Conservation (phyloP, 2,329 filamentous ascomycete species). For the Alternaria novae-zelandiae region DNA sequence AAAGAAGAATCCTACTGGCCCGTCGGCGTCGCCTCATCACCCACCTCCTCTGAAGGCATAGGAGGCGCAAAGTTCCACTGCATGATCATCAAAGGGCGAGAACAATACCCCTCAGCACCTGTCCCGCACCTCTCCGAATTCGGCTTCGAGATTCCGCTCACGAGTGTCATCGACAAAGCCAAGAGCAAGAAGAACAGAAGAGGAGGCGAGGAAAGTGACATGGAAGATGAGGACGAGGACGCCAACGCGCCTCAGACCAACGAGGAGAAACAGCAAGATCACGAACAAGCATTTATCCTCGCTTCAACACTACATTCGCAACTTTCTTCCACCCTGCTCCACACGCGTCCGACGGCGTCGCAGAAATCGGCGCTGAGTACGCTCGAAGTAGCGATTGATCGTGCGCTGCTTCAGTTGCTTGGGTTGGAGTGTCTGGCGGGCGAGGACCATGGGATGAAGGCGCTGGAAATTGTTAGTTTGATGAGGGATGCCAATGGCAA, state of each 20-base stretch:
- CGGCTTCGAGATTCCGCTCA: constrained; percentile 84
- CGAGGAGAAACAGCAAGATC: constrained; percentile 61
- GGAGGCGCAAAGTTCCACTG: constrained; percentile 93
- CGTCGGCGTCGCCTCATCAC: constrained; percentile 83
- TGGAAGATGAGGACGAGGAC: constrained; percentile 46
- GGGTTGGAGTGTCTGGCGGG: constrained; percentile 89
- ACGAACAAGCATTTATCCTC: constrained; percentile 85
- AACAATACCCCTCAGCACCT: constrained; percentile 85
- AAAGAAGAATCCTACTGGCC: constrained; percentile 95
- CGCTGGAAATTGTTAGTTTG: constrained; percentile 85
- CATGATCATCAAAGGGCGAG: constrained; percentile 96
- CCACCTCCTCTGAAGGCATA: constrained; percentile 67
- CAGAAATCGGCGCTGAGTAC: constrained; percentile 72
- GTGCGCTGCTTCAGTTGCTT: constrained; percentile 85
- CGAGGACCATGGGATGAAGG: constrained; percentile 93
- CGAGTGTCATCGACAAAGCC: constrained; percentile 55
- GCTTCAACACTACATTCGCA: constrained; percentile 75
- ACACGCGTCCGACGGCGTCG: constrained; percentile 67
- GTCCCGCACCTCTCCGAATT: constrained; percentile 91
- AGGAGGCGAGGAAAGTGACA: constrained; percentile 39
- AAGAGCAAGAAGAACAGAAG: constrained; percentile 34
- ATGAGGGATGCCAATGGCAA: constrained; percentile 84
- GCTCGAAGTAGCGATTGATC: constrained; percentile 86
- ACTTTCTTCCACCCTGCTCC: constrained; percentile 74
- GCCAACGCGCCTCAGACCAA: constrained; percentile 13